A percentile compares a stretch with the other conserved stretches of the same genome.
Evolutionary conservation across 2,329 filamentous ascomycete species (phyloP).

Genomic region (Hypoxylon sp.): DNA sequence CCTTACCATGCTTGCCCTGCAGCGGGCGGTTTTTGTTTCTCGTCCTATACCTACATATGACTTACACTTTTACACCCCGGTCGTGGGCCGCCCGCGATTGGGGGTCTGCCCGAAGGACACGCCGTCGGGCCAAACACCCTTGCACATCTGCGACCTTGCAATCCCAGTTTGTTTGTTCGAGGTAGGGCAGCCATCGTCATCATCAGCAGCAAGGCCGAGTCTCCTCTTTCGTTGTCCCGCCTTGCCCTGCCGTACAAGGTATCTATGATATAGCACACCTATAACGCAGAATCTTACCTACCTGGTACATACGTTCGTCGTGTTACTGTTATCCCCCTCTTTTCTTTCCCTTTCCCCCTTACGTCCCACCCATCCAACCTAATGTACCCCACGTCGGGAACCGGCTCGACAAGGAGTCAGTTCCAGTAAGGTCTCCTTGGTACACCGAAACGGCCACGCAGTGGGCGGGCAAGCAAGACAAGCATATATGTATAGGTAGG

Average conservation of each 20-base stretch:
- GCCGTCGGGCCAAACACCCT: conserved; percentile 32
- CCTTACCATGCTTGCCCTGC: conserved; percentile 2
- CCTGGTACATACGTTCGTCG: not conserved
- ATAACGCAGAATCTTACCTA: conserved; percentile 8
- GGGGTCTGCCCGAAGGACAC: conserved; percentile 41
- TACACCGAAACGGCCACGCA: conserved; percentile 31
- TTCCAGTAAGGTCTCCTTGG: conserved; percentile 35
- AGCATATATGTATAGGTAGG: too few relatives aligned
- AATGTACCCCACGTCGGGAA: conserved; percentile 23
- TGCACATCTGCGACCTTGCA: conserved; percentile 22
- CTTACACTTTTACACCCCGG: conserved; percentile 10
- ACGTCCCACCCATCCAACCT: conserved; percentile 3
- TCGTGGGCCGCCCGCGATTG: conserved; percentile 39
- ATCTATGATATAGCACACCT: conserved; percentile 34
- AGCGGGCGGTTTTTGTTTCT: not conserved
- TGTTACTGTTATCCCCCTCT: not conserved
- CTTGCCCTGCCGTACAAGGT: conserved; percentile 30
- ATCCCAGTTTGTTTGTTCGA: not conserved
- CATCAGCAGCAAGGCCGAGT: not conserved
- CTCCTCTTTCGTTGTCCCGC: not conserved
- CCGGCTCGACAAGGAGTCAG: conserved; percentile 12
- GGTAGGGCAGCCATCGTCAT: not conserved
- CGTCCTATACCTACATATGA: not conserved
- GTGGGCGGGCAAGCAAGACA: too few relatives aligned
- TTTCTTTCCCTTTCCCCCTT: not conserved